These are phyloP conservation scores for Solanum pimpinellifolium DNA, from an alignment of 257 asterid species.

Conservation along the genomic window DNA sequence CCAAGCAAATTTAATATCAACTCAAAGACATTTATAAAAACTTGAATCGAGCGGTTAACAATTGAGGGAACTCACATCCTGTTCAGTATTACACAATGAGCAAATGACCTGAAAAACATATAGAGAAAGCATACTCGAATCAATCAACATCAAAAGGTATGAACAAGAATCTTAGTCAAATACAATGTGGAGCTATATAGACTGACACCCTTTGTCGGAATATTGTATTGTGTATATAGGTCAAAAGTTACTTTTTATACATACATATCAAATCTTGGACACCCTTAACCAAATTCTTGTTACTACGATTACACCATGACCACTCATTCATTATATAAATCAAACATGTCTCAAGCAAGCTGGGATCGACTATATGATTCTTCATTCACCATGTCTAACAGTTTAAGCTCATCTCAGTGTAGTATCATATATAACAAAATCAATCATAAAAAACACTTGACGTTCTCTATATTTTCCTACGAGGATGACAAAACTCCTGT, in stretches of 20 bases:
- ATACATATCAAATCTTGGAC: neutral
- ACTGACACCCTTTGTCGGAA: neutral
- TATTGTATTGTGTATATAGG: neutral
- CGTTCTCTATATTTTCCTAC: neutral
- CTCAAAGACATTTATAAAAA: neutral
- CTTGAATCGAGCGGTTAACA: neutral
- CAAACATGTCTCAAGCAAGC: neutral
- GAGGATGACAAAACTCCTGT: neutral
- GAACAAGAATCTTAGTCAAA: neutral
- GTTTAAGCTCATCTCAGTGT: neutral
- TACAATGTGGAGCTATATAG: neutral
- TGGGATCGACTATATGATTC: neutral
- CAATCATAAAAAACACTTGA: neutral
- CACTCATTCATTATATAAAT: neutral
- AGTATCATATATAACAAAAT: neutral
- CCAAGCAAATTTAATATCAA: neutral
- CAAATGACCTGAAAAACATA: slow-evolving; percentile 38
- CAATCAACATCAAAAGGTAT: neutral
- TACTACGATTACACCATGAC: neutral
- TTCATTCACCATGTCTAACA: neutral
- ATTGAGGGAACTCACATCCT: slow-evolving; percentile 35
- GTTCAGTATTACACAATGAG: slow-evolving; percentile 43
- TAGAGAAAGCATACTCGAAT: neutral
- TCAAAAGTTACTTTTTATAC: neutral
- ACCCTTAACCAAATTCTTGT: neutral